Evolutionary conservation across 345 rosid genomes (phyloP), one percentile per base, ranked within the genome.

Genomic region (Rhizophora mangle): DNA sequence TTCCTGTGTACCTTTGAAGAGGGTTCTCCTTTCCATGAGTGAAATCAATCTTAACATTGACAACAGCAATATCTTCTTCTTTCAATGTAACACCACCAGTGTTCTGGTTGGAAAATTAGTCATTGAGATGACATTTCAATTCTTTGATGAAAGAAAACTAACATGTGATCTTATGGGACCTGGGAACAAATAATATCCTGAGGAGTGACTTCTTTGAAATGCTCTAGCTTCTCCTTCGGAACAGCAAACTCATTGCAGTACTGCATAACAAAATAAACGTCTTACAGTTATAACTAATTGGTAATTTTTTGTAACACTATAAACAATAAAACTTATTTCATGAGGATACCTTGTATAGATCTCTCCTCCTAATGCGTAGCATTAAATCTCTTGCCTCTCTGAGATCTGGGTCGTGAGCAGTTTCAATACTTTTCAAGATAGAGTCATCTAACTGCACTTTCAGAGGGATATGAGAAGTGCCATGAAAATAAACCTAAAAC

Each of bases 181-280:
- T 85, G 85, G 37, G 83, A 85, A 70, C 86, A 85, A 76, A 85
- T 67, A 60, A 85, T 82, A 60, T 85, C 86, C 72, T 79, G 74
- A 0, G 88, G 72, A 31, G 86, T 82, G 76, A 82, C 49, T 59
- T 60, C 77, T 63, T 79, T 82, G 77, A 81, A 80, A 71, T 82
- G 74, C 69, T 81, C 81, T 27, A 71, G 68, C 62, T 74, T 72
- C 46, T 79, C 85, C 68, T 80, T 79, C 21, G 86, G 86, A 68
- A 82, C 83, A 62, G 81, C 47, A 20, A 74, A 81, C 72, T 82
- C 82, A 73, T 80, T 82, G 83, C 85, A 85, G 78, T 68, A 85
- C 85, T 81, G 77, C 69, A 79, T 49, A 66, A 67, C 51, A 21
- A 29, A 11, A 32, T 37, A 43, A 43, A 37, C 56, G 5, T 31